Evolutionary conservation across 345 rosid genomes (phyloP), one percentile per base, ranked within the genome.

Genomic region (Geranium rotundifolium): DNA sequence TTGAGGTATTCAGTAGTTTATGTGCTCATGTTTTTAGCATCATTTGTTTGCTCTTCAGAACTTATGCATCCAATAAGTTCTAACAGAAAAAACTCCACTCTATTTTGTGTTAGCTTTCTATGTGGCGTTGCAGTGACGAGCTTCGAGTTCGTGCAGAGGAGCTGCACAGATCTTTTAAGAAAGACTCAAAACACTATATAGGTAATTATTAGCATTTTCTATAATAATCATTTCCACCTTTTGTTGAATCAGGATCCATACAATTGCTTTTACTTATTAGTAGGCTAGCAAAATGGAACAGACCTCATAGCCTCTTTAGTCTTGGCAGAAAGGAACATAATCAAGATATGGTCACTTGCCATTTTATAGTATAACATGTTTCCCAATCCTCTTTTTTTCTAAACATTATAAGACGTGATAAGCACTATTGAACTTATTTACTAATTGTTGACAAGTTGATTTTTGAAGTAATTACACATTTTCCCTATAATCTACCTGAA

Each of bases 121-220:
- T 95, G 99, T 95, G 99, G 99, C 95, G 97, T 72, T 95, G 99
- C 79, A 90, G 77, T 64, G 96, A 86, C 62, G 99, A 95, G 75
- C 95, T 95, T 60, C 96, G 95, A 62, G 73, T 69, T 15, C 80
- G 80, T 60, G 95, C 95, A 0, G 90, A 88, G 34, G 82, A 77
- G 63, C 87, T 95, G 65, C 97, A 84, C 63, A 75, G 82, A 67
- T 83, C 84, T 66, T 81, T 91, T 49, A 90, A 72, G 77, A 90
- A 71, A 80, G 97, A 90, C 75, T 86, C 99, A 58, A 95, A 95
- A 70, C 99, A 95, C 77, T 95, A 88, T 67, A 95, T 95, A 76
- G 97, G 99, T 90, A 80, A 71, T 16, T 60, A 7, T 41, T 18
- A 23, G 46, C 19, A 19, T 27, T 50, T 17, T 50, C 17, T 15